A percentile compares a stretch with the other conserved stretches of the same genome.
Evolutionary conservation across 768 basidiomycete species (phyloP).

Genomic region (Suillus bovinus): DNA sequence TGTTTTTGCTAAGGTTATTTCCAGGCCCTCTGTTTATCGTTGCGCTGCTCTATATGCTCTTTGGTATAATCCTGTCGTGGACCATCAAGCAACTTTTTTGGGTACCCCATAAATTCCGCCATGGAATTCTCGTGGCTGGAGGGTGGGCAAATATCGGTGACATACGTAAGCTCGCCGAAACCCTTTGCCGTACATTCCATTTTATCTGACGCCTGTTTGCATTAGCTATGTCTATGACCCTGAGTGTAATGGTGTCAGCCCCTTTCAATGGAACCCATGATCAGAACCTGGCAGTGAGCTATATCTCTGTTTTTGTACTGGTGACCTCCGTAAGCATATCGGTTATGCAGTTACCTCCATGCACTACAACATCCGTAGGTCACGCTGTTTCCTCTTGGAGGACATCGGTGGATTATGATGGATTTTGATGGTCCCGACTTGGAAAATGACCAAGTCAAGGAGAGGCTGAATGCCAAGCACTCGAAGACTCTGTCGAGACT

Average conservation of each 20-base stretch:
- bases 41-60: slow-evolving; percentile 56
- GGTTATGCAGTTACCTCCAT: not conserved
- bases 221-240: slow-evolving; percentile 62
- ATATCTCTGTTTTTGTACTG: slow-evolving; percentile 61
- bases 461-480: slow-evolving; percentile 42
- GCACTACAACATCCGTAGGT: slow-evolving; percentile 37
- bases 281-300: slow-evolving; percentile 63
- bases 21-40: slow-evolving; percentile 64
- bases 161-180: slow-evolving; percentile 49
- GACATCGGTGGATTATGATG: slow-evolving; percentile 50
- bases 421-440: slow-evolving; percentile 70
- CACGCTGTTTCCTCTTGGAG: slow-evolving; percentile 67
- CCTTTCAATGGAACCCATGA: slow-evolving; percentile 64
- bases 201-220: not conserved
- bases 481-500: slow-evolving; percentile 13
- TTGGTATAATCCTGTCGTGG: slow-evolving; percentile 57
- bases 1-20: not conserved
- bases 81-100: slow-evolving; percentile 64
- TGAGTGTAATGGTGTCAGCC: slow-evolving; percentile 58
- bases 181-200: not conserved
- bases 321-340: slow-evolving; percentile 51
- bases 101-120: slow-evolving; percentile 76
- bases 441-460: slow-evolving; percentile 54
- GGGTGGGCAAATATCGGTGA: slow-evolving; percentile 72
- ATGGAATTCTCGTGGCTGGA: slow-evolving; percentile 69